Evolutionary conservation across 2,329 filamentous ascomycete species (phyloP).

Genomic region (Cordyceps tenuipes): DNA sequence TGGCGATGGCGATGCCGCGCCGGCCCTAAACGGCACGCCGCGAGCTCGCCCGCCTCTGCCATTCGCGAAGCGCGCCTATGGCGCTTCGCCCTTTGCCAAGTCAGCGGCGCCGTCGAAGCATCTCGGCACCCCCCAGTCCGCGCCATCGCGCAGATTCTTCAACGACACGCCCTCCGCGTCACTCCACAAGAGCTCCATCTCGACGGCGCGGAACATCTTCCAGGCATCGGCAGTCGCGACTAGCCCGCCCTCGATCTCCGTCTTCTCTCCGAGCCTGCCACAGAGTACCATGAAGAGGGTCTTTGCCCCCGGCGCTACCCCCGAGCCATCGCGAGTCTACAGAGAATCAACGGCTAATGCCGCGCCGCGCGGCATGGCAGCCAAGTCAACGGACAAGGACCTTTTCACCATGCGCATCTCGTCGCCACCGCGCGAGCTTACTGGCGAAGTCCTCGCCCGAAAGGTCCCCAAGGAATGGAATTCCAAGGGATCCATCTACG

Average conservation of each 20-base stretch:
- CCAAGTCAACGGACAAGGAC: conserved; percentile 40
- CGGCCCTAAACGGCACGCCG: conserved; percentile 27
- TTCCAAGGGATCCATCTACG: conserved; percentile 47
- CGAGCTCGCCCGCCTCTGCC: conserved; percentile 32
- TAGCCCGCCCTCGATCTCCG: conserved; percentile 22
- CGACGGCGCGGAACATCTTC: conserved; percentile 34
- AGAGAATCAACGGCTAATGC: conserved; percentile 39
- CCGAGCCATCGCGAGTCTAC: conserved; percentile 33
- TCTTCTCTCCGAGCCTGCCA: conserved; percentile 40
- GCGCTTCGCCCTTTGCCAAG: conserved; percentile 27
- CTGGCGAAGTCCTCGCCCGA: conserved; percentile 45
- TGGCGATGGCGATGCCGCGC: conserved; percentile 26
- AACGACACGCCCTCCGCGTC: conserved; percentile 28
- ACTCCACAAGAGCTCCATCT: conserved; percentile 28
- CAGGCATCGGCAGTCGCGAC: conserved; percentile 30
- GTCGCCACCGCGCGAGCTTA: conserved; percentile 47
- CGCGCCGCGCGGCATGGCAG: conserved; percentile 40
- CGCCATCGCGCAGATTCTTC: conserved; percentile 29
- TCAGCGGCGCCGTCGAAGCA: conserved; percentile 21
- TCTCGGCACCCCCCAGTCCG: conserved; percentile 30
- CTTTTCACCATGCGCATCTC: conserved; percentile 52
- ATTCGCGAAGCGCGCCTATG: conserved; percentile 35
- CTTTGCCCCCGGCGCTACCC: conserved; percentile 38
- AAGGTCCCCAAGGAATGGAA: conserved; percentile 46
- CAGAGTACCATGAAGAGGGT: conserved; percentile 38